phyloP scores from a whole-genome alignment of 805 yeast species.

The Suhomyces kilbournensis region DNA sequence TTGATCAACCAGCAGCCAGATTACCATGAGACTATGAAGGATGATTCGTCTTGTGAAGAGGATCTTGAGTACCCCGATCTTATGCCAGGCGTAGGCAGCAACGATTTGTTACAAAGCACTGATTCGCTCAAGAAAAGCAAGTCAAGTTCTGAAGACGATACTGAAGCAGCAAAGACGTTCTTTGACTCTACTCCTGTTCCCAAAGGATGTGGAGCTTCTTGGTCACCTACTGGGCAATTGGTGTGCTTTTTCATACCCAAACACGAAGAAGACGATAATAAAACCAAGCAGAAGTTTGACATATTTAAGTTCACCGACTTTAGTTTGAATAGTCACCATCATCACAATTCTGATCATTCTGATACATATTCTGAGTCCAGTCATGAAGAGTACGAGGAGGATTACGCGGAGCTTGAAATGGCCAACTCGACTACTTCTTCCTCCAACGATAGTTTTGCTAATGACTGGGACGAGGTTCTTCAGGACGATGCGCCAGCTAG shows the following conservation, averaged over 20 bases:
- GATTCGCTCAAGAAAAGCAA: slow-evolving; percentile 13
- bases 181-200: slow-evolving; percentile 88
- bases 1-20: slow-evolving; percentile 37
- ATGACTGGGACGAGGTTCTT: slow-evolving; percentile 67
- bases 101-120: slow-evolving; percentile 23
- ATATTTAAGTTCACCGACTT: slow-evolving; percentile 44
- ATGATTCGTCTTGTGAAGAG: slow-evolving; percentile 25
- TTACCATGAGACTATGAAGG: slow-evolving; percentile 13
- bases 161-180: slow-evolving; percentile 17
- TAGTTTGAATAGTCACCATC: slow-evolving; percentile 24
- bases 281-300: slow-evolving; percentile 47
- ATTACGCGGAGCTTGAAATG: slow-evolving; percentile 13
- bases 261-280: slow-evolving; percentile 31
- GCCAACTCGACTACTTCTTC: slow-evolving; percentile 4
- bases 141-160: background rate
- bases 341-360: slow-evolving; percentile 12
- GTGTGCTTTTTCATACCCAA: slow-evolving; percentile 78
- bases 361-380: slow-evolving; percentile 5
- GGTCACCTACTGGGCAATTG: slow-evolving; percentile 76
- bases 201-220: slow-evolving; percentile 87
- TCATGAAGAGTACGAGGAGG: slow-evolving; percentile 15
- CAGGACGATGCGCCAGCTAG: slow-evolving; percentile 54
- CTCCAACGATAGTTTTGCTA: slow-evolving; percentile 59
- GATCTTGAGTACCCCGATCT: slow-evolving; percentile 25
- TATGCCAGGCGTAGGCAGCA: slow-evolving; percentile 34